Conservation (phyloP, 2,329 filamentous ascomycete species). For the Paecilomyces niveus region DNA sequence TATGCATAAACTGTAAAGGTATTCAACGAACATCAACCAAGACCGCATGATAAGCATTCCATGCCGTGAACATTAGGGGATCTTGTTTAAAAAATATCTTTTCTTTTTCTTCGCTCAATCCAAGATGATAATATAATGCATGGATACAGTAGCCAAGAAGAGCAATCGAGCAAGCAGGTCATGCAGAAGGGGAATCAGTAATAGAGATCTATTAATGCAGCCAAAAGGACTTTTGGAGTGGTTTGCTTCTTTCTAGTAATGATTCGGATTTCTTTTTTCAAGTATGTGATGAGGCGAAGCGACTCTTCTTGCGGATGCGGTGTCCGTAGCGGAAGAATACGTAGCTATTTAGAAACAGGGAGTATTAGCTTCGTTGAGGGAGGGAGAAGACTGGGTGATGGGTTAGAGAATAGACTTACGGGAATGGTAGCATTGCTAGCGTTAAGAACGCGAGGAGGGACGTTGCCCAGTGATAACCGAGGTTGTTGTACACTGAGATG, state of each 20-base stretch:
- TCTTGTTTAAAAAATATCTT: no score
- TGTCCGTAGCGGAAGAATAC: conserved; percentile 38
- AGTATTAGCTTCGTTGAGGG: neutral
- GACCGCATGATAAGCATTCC: no score
- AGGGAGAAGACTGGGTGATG: conserved; percentile 3
- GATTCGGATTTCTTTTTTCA: conserved; percentile 3
- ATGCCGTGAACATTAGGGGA: no score
- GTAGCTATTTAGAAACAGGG: conserved; percentile 22
- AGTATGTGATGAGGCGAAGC: conserved; percentile 26
- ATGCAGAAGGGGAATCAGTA: neutral
- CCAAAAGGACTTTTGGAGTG: no score
- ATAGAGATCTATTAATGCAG: neutral
- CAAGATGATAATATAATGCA: no score
- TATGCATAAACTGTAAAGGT: no score
- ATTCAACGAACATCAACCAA: no score
- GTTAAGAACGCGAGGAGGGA: conserved; percentile 38
- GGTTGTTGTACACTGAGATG: conserved; percentile 37
- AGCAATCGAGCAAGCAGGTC: no score
- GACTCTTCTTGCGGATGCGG: conserved; percentile 34
- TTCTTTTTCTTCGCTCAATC: no score
- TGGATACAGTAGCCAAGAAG: no score
- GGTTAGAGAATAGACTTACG: conserved; percentile 21
- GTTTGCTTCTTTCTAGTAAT: neutral
- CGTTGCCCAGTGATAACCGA: conserved; percentile 42
- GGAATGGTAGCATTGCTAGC: conserved; percentile 38